Evolutionary conservation across 768 basidiomycete species (phyloP).

Genomic region (Tricholoma hemisulphureum): DNA sequence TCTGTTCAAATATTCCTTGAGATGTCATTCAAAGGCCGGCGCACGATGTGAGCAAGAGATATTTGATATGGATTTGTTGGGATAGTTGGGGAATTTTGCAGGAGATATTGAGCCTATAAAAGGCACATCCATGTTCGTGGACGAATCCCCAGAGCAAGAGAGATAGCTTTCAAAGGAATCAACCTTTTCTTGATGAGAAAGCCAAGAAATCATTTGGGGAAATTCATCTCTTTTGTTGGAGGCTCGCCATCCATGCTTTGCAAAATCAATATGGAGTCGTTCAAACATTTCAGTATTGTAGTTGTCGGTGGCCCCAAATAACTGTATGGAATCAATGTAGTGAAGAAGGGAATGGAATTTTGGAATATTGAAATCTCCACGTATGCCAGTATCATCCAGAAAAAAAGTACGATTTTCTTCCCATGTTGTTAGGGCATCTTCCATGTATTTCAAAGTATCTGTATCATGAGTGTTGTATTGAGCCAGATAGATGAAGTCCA

Average conservation of each 20-base stretch:
- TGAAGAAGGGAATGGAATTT: conserved; percentile 36
- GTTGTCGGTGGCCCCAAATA: conserved; percentile 26
- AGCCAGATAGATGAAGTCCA: conserved; percentile 38
- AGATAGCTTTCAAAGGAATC: conserved; percentile 15
- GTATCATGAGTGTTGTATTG: conserved; percentile 27
- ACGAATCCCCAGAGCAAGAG: neutral
- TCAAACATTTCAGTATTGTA: conserved; percentile 36
- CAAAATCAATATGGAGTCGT: conserved; percentile 41
- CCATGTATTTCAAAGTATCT: conserved; percentile 22
- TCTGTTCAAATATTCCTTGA: conserved; percentile 24
- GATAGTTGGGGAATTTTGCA: conserved; percentile 5
- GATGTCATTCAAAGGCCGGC: conserved; percentile 22
- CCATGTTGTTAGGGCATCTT: conserved; percentile 23
- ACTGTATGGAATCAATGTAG: conserved; percentile 27
- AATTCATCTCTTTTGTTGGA: conserved; percentile 29
- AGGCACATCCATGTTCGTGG: neutral
- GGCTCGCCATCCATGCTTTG: conserved; percentile 33
- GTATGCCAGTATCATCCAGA: conserved; percentile 17
- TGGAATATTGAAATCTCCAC: conserved; percentile 35
- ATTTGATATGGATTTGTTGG: conserved; percentile 13
- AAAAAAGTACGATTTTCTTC: conserved; percentile 32
- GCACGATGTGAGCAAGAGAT: conserved; percentile 15
- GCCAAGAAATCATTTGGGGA: conserved; percentile 39
- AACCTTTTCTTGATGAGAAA: conserved; percentile 35
- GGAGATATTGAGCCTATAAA: neutral